phyloP scores from a whole-genome alignment of 139 green algal genomes.

The Tetraselmis striata region DNA sequence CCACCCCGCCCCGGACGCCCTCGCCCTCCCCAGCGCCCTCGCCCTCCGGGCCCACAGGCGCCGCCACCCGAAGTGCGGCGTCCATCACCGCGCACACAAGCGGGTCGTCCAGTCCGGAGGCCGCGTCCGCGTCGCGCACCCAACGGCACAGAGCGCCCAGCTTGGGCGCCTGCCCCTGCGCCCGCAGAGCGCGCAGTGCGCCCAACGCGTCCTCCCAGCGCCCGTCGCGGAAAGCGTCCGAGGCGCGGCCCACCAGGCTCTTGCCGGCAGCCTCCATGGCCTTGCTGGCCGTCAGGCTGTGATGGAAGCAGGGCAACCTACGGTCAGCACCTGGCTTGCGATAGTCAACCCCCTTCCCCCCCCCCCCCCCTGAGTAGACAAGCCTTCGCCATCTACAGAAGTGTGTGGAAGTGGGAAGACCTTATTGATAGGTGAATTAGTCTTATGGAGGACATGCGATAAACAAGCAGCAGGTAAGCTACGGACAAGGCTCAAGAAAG shows the following conservation, averaged over 20 bases:
- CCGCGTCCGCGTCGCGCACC: constrained; percentile 24
- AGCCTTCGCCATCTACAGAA: too few species aligned
- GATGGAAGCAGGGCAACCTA: too few species aligned
- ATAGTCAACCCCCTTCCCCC: too few species aligned
- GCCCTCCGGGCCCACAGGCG: not conserved
- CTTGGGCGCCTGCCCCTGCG: constrained; percentile 30
- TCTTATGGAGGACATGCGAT: too few species aligned
- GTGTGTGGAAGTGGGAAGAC: too few species aligned
- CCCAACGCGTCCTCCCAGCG: not conserved
- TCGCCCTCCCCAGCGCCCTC: not conserved
- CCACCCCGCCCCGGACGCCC: constrained; percentile 1
- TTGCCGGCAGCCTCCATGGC: constrained; percentile 7
- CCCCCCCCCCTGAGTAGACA: too few species aligned
- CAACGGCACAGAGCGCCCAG: constrained; percentile 42
- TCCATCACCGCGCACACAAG: constrained; percentile 12
- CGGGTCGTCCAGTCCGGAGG: constrained; percentile 7
- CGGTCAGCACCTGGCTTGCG: too few species aligned
- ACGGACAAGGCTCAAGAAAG: too few species aligned
- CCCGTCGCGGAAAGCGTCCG: constrained; percentile 1
- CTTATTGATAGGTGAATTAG: too few species aligned
- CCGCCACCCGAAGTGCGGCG: constrained; percentile 13
- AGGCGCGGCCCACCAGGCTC: not conserved
- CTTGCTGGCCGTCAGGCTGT: constrained; percentile 1
- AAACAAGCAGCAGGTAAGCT: too few species aligned
- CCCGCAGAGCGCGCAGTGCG: not conserved